A percentile compares a stretch with the other conserved stretches of the same genome.
Conservation (phyloP, 2,329 filamentous ascomycete species). For the Aschersonia sp. region DNA sequence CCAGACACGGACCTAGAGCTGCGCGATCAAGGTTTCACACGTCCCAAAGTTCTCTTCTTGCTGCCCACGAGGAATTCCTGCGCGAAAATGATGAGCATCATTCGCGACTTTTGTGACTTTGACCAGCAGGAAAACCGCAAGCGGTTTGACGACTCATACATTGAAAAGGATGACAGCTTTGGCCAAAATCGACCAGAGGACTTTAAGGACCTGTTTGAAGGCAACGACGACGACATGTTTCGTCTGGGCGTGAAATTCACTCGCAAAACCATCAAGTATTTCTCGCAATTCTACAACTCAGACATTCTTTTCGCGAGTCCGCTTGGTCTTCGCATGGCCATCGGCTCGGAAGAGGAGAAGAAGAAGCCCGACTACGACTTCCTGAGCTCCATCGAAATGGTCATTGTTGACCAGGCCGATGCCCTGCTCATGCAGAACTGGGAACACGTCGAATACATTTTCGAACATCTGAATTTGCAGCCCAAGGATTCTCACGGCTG, state of each 20-base stretch:
- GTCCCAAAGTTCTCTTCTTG: conserved; percentile 84
- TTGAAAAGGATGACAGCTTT: conserved; percentile 48
- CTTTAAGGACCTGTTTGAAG: conserved; percentile 78
- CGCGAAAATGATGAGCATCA: conserved; percentile 60
- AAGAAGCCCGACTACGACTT: conserved; percentile 69
- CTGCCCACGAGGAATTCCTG: conserved; percentile 81
- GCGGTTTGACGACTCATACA: conserved; percentile 75
- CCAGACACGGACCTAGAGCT: conserved; percentile 54
- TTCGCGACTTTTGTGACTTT: conserved; percentile 60
- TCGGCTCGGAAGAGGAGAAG: conserved; percentile 56
- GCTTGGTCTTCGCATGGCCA: conserved; percentile 76
- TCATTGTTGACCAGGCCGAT: conserved; percentile 83
- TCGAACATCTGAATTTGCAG: conserved; percentile 80
- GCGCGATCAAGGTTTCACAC: conserved; percentile 87
- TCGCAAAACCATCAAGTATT: conserved; percentile 87
- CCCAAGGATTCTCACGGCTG: conserved; percentile 82
- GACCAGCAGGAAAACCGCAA: conserved; percentile 94
- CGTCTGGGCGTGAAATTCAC: conserved; percentile 93
- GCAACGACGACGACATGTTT: conserved; percentile 97
- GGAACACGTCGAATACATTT: conserved; percentile 88
- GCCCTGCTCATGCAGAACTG: conserved; percentile 96
- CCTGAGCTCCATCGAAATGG: conserved; percentile 81
- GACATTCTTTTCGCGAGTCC: conserved; percentile 90
- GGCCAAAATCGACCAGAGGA: conserved; percentile 67
- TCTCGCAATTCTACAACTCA: conserved; percentile 88